Evolutionary conservation across 2,329 filamentous ascomycete genomes (phyloP).

Genomic region (Hirsutella minnesotensis): DNA sequence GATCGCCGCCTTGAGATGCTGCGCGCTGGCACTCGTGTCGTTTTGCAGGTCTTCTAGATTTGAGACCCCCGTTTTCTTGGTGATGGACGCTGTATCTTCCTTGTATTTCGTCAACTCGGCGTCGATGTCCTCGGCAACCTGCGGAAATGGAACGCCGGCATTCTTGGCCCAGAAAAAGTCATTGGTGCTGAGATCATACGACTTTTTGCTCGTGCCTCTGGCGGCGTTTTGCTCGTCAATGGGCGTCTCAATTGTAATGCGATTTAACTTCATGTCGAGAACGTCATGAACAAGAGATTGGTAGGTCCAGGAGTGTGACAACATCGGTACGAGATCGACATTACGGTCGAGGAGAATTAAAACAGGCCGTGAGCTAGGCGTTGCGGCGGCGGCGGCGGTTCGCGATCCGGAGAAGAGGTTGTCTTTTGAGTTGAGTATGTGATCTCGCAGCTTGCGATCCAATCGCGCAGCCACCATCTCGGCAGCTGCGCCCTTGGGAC

Average conservation of each 20-base stretch:
- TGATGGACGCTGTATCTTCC: slow-evolving; percentile 87
- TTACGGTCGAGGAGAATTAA: slow-evolving; percentile 91
- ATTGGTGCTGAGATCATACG: slow-evolving; percentile 77
- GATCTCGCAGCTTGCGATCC: slow-evolving; percentile 89
- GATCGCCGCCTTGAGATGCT: slow-evolving; percentile 92
- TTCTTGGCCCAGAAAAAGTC: slow-evolving; percentile 98
- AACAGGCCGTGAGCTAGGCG: slow-evolving; percentile 69
- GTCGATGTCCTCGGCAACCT: slow-evolving; percentile 94
- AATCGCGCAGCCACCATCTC: slow-evolving; percentile 91
- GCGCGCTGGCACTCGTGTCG: slow-evolving; percentile 77
- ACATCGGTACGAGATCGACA: slow-evolving; percentile 90
- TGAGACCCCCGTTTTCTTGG: slow-evolving; percentile 85
- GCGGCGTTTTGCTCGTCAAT: slow-evolving; percentile 64
- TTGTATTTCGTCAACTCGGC: slow-evolving; percentile 89
- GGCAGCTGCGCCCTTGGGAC: slow-evolving; percentile 82
- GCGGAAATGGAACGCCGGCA: slow-evolving; percentile 79
- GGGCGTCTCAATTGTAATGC: slow-evolving; percentile 82
- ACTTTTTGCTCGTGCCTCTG: slow-evolving; percentile 70
- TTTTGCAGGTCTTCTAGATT: slow-evolving; percentile 88
- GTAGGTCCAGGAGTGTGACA: slow-evolving; percentile 81
- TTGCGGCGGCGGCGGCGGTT: slow-evolving; percentile 39
- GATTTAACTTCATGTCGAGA: slow-evolving; percentile 57
- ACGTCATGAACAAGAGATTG: slow-evolving; percentile 69
- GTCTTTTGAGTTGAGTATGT: slow-evolving; percentile 94
- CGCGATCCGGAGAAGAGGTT: slow-evolving; percentile 77